phyloP scores from a whole-genome alignment of 2,329 filamentous ascomycete species.

The Cladophialophora exuberans region DNA sequence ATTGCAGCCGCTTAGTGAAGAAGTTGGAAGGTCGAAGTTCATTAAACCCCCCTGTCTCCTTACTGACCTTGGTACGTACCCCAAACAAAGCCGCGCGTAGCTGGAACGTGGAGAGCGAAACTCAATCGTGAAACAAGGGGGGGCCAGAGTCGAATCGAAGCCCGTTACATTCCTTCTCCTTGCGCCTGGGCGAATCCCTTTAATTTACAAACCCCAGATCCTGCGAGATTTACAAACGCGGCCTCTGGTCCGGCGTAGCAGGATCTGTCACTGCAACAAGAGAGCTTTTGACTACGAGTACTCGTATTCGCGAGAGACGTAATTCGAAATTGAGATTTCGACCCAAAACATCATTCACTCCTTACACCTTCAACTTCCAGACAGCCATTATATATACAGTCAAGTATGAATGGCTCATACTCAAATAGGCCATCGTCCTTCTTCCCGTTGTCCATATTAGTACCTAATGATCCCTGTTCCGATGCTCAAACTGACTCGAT shows the following conservation, averaged over 20 bases:
- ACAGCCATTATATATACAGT: background rate
- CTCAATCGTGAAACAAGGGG: slow-evolving; percentile 9
- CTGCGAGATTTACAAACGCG: background rate
- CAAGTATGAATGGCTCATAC: background rate
- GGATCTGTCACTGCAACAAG: too few relatives aligned
- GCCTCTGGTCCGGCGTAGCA: too few relatives aligned
- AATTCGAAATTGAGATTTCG: too few relatives aligned
- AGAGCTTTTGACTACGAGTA: too few relatives aligned
- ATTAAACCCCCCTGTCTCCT: background rate
- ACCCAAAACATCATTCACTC: background rate
- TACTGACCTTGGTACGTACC: too few relatives aligned
- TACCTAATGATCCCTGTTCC: too few relatives aligned
- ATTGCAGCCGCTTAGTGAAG: too few relatives aligned
- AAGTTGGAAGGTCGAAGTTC: background rate
- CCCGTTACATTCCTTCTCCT: too few relatives aligned
- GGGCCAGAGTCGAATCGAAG: too few relatives aligned
- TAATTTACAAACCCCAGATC: background rate
- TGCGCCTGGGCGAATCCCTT: slow-evolving; percentile 1
- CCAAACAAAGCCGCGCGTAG: slow-evolving; percentile 1
- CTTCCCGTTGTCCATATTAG: too few relatives aligned
- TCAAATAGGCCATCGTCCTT: background rate
- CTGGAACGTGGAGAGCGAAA: slow-evolving; percentile 14
- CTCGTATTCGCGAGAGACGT: too few relatives aligned
- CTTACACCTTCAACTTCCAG: background rate
- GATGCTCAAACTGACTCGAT: too few relatives aligned